Percentiles rank a stretch among this genome's conserved stretches.
phyloP scores from a whole-genome alignment of 108 stramenopile species.

The Skeletonema potamos region DNA sequence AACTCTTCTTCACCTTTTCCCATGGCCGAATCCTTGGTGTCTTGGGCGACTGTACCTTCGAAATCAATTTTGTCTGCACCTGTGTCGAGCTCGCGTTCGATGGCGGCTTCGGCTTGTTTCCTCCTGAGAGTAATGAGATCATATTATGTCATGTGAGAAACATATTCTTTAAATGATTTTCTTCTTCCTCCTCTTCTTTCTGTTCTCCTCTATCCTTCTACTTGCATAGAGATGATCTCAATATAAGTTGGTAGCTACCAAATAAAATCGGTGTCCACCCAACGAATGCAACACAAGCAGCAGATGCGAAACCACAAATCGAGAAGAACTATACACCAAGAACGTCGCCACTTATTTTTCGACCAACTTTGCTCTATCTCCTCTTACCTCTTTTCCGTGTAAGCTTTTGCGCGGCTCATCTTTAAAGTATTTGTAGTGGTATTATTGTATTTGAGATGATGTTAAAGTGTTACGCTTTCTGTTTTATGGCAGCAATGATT shows the following conservation, averaged over 20 bases:
- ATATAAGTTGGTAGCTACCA: neutral
- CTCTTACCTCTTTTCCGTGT: neutral
- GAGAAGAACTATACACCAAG: neutral
- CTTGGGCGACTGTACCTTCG: constrained; percentile 47
- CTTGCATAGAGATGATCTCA: neutral
- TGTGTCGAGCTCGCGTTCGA: constrained; percentile 68
- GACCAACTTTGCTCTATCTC: neutral
- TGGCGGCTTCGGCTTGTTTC: constrained; percentile 58
- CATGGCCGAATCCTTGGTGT: constrained; percentile 84
- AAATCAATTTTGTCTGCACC: constrained; percentile 73
- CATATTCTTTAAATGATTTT: neutral
- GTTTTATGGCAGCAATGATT: neutral
- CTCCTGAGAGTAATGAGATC: constrained; percentile 11
- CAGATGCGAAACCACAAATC: neutral
- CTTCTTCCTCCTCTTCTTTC: neutral
- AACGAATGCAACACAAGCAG: neutral
- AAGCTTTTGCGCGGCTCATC: neutral
- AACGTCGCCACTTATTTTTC: neutral
- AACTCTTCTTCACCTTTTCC: constrained; percentile 90
- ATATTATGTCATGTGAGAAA: neutral
- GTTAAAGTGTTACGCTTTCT: neutral
- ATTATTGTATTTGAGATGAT: no score
- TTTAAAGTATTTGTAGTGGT: neutral
- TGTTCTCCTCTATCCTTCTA: neutral
- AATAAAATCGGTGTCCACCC: neutral